Evolutionary conservation across 129 eudicot genomes (phyloP), one percentile per base, ranked within the genome.

Genomic region (Escallonia rubra): DNA sequence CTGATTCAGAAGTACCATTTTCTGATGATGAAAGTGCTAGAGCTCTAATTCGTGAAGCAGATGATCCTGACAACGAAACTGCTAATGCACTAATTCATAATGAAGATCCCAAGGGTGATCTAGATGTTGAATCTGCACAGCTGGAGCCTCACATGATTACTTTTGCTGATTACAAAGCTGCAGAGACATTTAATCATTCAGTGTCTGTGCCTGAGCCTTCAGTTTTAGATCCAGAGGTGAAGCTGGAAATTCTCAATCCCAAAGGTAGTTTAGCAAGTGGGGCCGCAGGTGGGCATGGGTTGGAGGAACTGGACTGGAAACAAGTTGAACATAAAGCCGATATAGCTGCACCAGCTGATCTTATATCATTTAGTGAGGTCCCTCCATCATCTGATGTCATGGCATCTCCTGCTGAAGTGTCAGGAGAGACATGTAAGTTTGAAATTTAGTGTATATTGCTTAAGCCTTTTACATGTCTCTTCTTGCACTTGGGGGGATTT

Each of bases 251-350:
- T 39, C 34, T 23, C 23, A 41, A 73, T 48, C 45, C 60, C 67
- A 41, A 8, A 55, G 79, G 51, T 41, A 72, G 46, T 59, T 65
- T 68, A 44, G 45, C 54, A 38, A 34, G 70, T 50, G 47, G 61
- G 41, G 72, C 72, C 7, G 16, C 71, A 2, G 34, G 34, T 23
- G 76, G 67, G 52, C 78, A 73, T 80, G 89, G 76, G 42, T 44
- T 68, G n/a, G 90, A 76, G 68, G 94, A 74, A 53, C 81, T 82
- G 62, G 74, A 76, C 48, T 71, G 80, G 79, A 78, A 74, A 64
- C 66, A 65, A 49, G 64, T 67, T 69, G 80, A 48, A 61, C 52
- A 57, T 23, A 81, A 68, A 40, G 67, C 55, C 61, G 65, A 67
- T 74, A 59, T 4, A 13, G 60, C 75, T 68, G 41, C 14, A 67